Evolutionary conservation across 257 asterid genomes (phyloP).

Genomic region (Solanum tarapatanum): DNA sequence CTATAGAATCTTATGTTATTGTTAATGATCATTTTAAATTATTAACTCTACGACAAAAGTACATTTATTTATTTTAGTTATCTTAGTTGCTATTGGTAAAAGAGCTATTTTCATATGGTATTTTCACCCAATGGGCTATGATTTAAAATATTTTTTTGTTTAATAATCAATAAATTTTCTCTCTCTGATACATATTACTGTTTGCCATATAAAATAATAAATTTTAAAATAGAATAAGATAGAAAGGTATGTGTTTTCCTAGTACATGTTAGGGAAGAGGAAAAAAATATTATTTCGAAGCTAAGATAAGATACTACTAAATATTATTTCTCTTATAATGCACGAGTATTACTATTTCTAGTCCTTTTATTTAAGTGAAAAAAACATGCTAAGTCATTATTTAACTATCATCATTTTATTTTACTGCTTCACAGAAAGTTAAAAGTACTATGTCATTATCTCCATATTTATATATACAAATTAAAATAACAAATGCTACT

Average conservation of each 20-base stretch:
- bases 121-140: not conserved
- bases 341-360: slow-evolving; percentile 11
- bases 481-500: not conserved
- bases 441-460: not conserved
- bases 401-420: not conserved
- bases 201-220: not conserved
- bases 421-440: not conserved
- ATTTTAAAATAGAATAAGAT: not conserved
- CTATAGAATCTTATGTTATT: not conserved
- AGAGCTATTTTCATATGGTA: not conserved
- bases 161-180: not conserved
- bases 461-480: not conserved
- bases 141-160: not conserved
- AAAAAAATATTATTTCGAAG: not conserved
- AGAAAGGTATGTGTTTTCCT: not conserved
- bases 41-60: slow-evolving; percentile 4
- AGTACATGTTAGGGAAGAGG: not conserved
- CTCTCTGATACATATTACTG: not conserved
- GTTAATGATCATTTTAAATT: not conserved
- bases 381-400: not conserved
- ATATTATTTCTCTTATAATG: not conserved
- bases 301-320: not conserved
- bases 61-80: slow-evolving; percentile 3
- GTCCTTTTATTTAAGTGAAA: not conserved
- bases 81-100: slow-evolving; percentile 2